phyloP scores from a whole-genome alignment of 108 stramenopile genomes.

The Skeletonema marinoi region DNA sequence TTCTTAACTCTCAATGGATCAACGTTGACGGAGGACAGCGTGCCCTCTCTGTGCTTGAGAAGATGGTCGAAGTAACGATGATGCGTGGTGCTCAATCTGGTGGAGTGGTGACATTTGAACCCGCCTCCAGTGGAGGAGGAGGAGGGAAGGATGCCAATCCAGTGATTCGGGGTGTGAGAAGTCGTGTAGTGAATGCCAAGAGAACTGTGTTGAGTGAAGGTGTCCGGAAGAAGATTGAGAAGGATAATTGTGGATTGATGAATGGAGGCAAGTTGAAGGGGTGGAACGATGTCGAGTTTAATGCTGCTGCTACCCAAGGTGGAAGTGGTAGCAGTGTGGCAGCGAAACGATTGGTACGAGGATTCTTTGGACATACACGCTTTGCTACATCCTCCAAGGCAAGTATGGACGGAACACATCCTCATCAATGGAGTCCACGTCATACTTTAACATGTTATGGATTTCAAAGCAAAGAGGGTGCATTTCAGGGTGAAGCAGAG shows the following conservation, averaged over 20 bases:
- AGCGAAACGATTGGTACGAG: slow-evolving; percentile 21
- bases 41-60: slow-evolving; percentile 59
- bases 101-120: slow-evolving; percentile 55
- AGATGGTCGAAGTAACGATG: slow-evolving; percentile 78
- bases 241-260: slow-evolving; percentile 4
- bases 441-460: too few relatives aligned
- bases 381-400: slow-evolving; percentile 70
- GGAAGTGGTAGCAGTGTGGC: neutral
- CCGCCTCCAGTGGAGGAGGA: neutral
- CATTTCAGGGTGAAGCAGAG: too few relatives aligned
- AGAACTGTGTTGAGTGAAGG: slow-evolving; percentile 59
- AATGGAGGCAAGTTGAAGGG: slow-evolving; percentile 5
- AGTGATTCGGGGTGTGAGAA: slow-evolving; percentile 47
- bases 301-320: neutral
- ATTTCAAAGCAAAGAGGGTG: too few relatives aligned
- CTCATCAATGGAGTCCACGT: slow-evolving; percentile 69
- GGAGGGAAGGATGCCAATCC: neutral
- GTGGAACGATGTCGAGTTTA: slow-evolving; percentile 3
- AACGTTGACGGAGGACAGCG: slow-evolving; percentile 34
- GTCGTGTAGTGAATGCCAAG: slow-evolving; percentile 72
- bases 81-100: slow-evolving; percentile 83
- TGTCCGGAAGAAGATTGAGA: slow-evolving; percentile 46
- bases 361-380: slow-evolving; percentile 66
- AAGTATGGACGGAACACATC: slow-evolving; percentile 71
- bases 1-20: slow-evolving; percentile 62